Conservation (phyloP, 306 rosid species). For the Sophora flavescens region DNA sequence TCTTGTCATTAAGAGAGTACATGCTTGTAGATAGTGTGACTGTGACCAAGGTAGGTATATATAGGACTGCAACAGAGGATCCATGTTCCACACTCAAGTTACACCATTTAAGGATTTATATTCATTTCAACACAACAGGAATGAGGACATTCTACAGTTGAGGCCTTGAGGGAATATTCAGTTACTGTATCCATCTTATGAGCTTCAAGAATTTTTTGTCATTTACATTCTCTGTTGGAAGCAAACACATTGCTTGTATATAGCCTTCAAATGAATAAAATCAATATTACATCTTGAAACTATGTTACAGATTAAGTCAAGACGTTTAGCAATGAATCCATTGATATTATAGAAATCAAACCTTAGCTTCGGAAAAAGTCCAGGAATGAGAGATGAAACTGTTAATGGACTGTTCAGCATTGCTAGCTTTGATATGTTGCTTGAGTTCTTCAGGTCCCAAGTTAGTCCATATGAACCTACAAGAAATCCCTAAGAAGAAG, state of each 20-base stretch:
- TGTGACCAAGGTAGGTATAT: constrained; percentile 3
- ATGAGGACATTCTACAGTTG: background rate
- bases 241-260: background rate
- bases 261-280: constrained; percentile 9
- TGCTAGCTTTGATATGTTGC: constrained; percentile 78
- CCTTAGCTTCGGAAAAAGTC: constrained; percentile 90
- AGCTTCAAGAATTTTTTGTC: background rate
- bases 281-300: constrained; percentile 24
- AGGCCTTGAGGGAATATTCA: too few relatives aligned
- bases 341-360: constrained; percentile 42
- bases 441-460: constrained; percentile 87
- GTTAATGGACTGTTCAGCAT: constrained; percentile 90
- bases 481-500: constrained; percentile 77
- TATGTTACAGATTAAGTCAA: constrained; percentile 1
- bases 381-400: constrained; percentile 84
- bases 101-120: constrained; percentile 4
- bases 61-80: background rate
- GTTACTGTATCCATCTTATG: background rate
- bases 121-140: background rate
- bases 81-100: background rate
- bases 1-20: background rate
- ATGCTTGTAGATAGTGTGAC: background rate
- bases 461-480: constrained; percentile 98
- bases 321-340: background rate
- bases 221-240: constrained; percentile 17